A percentile compares a stretch with the other conserved stretches of the same genome.
phyloP scores from a whole-genome alignment of 2,329 filamentous ascomycete species.

The Pyrenophora graminea region DNA sequence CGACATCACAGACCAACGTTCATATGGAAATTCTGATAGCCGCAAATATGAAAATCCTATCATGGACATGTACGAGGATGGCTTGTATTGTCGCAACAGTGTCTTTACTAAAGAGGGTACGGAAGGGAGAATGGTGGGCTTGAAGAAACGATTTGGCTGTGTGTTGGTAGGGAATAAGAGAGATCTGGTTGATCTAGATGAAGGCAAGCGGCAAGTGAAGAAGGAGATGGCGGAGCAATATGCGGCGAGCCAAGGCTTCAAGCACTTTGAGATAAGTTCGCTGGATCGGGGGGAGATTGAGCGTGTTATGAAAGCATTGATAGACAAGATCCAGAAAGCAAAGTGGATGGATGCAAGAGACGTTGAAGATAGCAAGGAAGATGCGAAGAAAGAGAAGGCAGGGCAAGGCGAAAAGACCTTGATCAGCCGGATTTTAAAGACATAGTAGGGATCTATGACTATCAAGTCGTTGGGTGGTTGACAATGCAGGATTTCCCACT shows the following conservation, averaged over 20 bases:
- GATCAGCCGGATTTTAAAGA: no score
- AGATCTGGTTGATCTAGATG: constrained; percentile 18
- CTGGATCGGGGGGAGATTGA: constrained; percentile 13
- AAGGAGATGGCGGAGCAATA: constrained; percentile 26
- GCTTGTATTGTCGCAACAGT: constrained; percentile 18
- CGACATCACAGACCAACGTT: constrained; percentile 28
- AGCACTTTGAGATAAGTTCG: constrained; percentile 26
- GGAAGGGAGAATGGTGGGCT: constrained; percentile 1
- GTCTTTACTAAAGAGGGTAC: neutral
- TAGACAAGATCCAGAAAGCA: constrained; percentile 17
- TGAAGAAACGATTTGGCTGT: constrained; percentile 29
- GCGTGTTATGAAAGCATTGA: constrained; percentile 18
- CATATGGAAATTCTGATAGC: neutral
- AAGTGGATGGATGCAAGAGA: constrained; percentile 16
- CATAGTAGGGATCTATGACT: no score
- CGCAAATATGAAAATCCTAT: constrained; percentile 24
- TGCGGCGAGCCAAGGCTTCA: constrained; percentile 29
- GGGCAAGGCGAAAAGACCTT: no score
- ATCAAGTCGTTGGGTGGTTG: no score
- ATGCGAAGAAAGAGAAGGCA: neutral
- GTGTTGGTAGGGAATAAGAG: constrained; percentile 36
- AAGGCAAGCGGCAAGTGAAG: constrained; percentile 17
- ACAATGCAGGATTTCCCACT: no score
- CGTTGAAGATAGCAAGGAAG: neutral
- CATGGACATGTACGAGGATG: constrained; percentile 20